These are phyloP conservation scores for Pezicula radicicola DNA, from an alignment of 2,329 filamentous ascomycete genomes.

Conservation along the genomic window DNA sequence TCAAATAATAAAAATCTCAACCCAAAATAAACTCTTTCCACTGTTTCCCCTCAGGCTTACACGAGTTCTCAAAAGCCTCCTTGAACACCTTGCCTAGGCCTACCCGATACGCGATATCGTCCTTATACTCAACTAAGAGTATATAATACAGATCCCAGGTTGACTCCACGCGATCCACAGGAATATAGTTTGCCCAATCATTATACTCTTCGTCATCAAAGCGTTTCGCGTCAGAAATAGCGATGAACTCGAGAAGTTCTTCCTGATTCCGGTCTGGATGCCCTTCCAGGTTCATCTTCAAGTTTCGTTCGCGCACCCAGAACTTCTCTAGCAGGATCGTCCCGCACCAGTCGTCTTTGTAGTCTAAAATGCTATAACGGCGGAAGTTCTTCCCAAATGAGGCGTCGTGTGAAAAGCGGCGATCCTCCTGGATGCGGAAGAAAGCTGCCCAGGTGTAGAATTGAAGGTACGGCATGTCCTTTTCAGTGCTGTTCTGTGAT, in stretches of 20 bases:
- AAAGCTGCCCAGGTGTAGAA: conserved; percentile 27
- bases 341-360: conserved; percentile 28
- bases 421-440: conserved; percentile 10
- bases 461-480: conserved; percentile 23
- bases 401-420: background rate
- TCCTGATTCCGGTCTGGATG: too few species aligned
- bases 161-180: conserved; percentile 25
- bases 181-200: conserved; percentile 31
- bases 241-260: conserved; percentile 23
- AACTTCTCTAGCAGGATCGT: conserved; percentile 18
- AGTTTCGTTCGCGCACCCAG: background rate
- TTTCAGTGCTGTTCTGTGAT: conserved; percentile 8
- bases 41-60: conserved; percentile 2
- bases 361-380: conserved; percentile 25
- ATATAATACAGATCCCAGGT: conserved; percentile 32
- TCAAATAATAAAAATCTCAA: background rate
- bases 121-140: conserved; percentile 23
- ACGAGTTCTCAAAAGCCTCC: conserved; percentile 18
- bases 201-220: conserved; percentile 28
- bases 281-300: background rate
- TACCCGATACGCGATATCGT: conserved; percentile 21
- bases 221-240: conserved; percentile 29
- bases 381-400: background rate
- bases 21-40: conserved; percentile 22
- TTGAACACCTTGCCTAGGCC: conserved; percentile 31